Conservation (phyloP, 2,329 filamentous ascomycete species). For the Orbilia quercus region DNA sequence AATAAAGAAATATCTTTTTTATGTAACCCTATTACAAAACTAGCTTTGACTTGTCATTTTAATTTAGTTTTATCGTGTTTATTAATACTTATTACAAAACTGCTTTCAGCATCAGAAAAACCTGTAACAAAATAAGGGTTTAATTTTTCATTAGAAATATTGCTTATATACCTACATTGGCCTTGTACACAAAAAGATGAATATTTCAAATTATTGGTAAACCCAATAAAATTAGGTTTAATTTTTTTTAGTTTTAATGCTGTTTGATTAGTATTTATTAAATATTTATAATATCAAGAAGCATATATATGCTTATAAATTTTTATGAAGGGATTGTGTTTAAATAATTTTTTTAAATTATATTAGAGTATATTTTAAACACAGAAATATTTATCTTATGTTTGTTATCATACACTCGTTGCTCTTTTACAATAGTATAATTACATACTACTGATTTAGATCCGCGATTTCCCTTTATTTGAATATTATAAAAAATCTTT, state of each 20-base stretch:
- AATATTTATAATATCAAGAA: no score
- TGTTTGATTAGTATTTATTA: no score
- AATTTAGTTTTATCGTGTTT: background rate
- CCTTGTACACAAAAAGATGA: no score
- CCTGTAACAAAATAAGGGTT: conserved; percentile 2
- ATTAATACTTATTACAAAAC: background rate
- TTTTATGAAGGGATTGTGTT: no score
- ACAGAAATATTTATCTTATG: conserved; percentile 28
- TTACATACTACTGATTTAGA: conserved; percentile 28
- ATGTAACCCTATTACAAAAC: background rate
- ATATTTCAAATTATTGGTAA: no score
- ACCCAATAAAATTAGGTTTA: no score
- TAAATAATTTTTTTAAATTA: conserved; percentile 41
- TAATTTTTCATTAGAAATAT: background rate
- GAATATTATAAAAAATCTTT: conserved; percentile 27
- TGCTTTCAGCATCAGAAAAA: background rate
- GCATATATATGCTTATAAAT: no score
- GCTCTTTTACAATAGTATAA: conserved; percentile 38
- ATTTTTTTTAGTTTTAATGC: no score
- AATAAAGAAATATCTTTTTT: background rate
- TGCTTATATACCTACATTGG: no score
- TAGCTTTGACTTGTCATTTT: background rate
- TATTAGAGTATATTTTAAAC: conserved; percentile 46
- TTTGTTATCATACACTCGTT: conserved; percentile 31
- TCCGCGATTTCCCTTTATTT: conserved; percentile 26